phyloP scores from a whole-genome alignment of 2,329 filamentous ascomycete genomes.

The Aspergillus pseudonomiae region DNA sequence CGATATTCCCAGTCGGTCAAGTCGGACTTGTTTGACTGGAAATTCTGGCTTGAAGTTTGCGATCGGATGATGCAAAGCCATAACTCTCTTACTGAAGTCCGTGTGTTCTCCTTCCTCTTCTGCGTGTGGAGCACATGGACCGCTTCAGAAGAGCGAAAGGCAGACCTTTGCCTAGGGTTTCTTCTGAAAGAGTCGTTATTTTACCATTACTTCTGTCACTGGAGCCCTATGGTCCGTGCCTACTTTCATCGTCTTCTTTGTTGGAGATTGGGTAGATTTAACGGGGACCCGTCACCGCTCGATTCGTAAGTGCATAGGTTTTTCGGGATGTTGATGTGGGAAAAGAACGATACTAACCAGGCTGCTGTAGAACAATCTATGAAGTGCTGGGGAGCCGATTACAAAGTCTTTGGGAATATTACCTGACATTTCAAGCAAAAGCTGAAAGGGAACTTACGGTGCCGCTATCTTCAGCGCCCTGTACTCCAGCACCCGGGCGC shows the following conservation, averaged over 20 bases:
- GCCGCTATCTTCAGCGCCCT: conserved; percentile 76
- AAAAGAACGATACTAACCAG: conserved; percentile 13
- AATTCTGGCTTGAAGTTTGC: conserved; percentile 83
- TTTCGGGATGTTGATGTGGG: not conserved
- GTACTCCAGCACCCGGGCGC: conserved; percentile 80
- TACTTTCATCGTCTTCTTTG: conserved; percentile 91
- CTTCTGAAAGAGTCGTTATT: conserved; percentile 75
- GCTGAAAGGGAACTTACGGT: conserved; percentile 61
- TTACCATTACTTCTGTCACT: conserved; percentile 83
- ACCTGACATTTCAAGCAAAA: conserved; percentile 71
- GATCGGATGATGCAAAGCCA: conserved; percentile 78
- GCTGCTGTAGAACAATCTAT: conserved; percentile 66
- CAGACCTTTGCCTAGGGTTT: conserved; percentile 72
- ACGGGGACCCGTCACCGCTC: conserved; percentile 64
- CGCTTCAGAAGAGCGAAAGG: conserved; percentile 68
- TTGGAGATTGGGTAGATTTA: conserved; percentile 82
- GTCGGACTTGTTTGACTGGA: conserved; percentile 58
- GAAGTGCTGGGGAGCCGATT: conserved; percentile 68
- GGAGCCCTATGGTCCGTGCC: conserved; percentile 92
- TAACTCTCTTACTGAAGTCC: conserved; percentile 87
- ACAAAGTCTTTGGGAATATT: conserved; percentile 75
- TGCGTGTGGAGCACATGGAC: conserved; percentile 75
- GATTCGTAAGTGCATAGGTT: conserved; percentile 63
- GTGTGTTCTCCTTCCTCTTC: conserved; percentile 80
- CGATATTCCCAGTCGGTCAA: conserved; percentile 59